Base-by-base conservation (phyloP, 441 rosid genomes). In the Corymbia citriodora region DNA sequence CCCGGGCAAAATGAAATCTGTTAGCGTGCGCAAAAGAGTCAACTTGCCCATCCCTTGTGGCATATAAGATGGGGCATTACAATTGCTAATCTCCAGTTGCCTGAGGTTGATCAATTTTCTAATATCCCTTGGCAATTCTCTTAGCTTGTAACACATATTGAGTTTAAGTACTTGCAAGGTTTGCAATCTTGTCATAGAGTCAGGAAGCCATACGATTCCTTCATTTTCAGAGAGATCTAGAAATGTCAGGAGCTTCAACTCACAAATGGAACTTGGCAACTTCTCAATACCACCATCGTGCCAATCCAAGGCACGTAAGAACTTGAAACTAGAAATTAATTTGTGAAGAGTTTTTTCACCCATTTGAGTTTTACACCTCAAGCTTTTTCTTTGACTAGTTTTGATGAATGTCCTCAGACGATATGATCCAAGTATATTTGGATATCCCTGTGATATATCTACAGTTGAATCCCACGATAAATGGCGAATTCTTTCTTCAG, bases 301-400 rank as follows among this genome's bases (percentile, higher is more conserved):
- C 2, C 0, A 63, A 63, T 27, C 33, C 33, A 13, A 63, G 31
- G 17, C 70, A 63, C 33, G 17, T 3, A 63, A 63, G 2, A 12
- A 3, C 70, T 13, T 12, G 70, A 1, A 63, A 29, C 0, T 29
- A 13, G 1, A 6, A 63, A 29, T 63, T 17, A 63, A 13, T 6
- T 27, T 1, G 2, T 0, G 0, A 29, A 63, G 17, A 63, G 4
- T 12, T 0, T 63, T 1, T 13, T 13, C 18, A 63, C 4, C 70
- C 17, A 29, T 63, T 63, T 3, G 70, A 29, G 9, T 12, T 63
- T 3, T 16, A 6, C 70, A 1, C 14, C n/a, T 59, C 6, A n/a
- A n/a, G n/a, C n/a, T n/a, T n/a, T n/a, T n/a, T n/a, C n/a, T n/a
- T n/a, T n/a, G n/a, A n/a, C n/a, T n/a, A n/a, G n/a, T n/a, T n/a